A percentile compares a stretch with the other conserved stretches of the same genome.
These are phyloP conservation scores for Pythium dissimile DNA, from an alignment of 352 stramenopile genomes.

Conservation along the genomic window DNA sequence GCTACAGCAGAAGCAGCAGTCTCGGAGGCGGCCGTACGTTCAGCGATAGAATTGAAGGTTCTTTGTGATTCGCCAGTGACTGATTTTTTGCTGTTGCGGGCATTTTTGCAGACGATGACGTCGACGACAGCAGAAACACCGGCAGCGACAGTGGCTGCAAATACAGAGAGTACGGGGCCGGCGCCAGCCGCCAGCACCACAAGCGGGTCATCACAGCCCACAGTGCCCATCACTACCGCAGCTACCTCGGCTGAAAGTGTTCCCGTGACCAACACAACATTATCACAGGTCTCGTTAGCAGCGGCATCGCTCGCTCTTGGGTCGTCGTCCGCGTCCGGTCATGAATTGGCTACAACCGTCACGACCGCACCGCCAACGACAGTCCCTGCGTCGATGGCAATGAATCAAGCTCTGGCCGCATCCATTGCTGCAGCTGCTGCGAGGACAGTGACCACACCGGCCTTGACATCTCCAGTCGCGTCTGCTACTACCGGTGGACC, in stretches of 20 bases:
- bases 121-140: slow-evolving; percentile 13
- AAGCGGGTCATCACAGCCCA: slow-evolving; percentile 18
- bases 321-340: neutral
- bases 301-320: neutral
- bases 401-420: slow-evolving; percentile 1
- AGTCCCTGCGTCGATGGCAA: neutral
- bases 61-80: too few relatives aligned
- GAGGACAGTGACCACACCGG: neutral
- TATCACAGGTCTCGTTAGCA: neutral
- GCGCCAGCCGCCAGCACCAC: slow-evolving; percentile 9
- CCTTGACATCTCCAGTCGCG: neutral
- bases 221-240: neutral
- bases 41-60: neutral
- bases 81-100: too few relatives aligned
- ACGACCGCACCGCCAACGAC: neutral
- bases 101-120: slow-evolving; percentile 17
- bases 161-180: slow-evolving; percentile 4
- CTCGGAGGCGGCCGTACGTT: slow-evolving; percentile 2
- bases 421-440: slow-evolving; percentile 1
- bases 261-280: neutral
- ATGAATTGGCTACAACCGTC: too few relatives aligned
- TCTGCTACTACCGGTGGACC: slow-evolving; percentile 3
- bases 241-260: neutral
- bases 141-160: slow-evolving; percentile 2
- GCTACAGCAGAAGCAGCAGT: slow-evolving; percentile 4